Base-by-base conservation (phyloP, 257 asterid species). In the Gardenia jasminoides region DNA sequence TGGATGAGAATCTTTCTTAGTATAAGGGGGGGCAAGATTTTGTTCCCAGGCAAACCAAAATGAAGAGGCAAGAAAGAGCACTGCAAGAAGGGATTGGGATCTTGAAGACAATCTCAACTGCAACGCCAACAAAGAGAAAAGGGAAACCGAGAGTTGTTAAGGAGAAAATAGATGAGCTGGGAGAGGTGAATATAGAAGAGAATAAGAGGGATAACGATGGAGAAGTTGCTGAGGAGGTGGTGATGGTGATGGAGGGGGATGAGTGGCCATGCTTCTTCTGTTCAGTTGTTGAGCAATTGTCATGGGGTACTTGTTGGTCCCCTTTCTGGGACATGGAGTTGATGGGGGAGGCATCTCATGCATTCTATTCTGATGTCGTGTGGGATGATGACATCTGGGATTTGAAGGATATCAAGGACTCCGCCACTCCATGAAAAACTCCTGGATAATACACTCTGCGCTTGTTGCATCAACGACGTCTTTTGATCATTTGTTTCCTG, bases 371-470 rank as follows among this genome's bases (percentile, higher is more conserved):
- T 47, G 92, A 89, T 78, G 92, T 88, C 78, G 41, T 83, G 16
- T 91, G 90, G 92, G 92, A 86, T 65, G 86, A 70, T 84, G 87
- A 88, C 86, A 47, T 91, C 82, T 89, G 96, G 96, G 85, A 84
- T 31, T 82, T 91, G 72, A 88, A 80, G 79, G 71, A 70, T 20
- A 79, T 46, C 30, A 59, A 76, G 43, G 58, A 52, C 33, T 80
- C 79, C 80, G 76, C 87, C 58, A 74, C 68, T 65, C 67, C 84
- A n/a, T 66, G 68, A 70, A 59, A 65, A 65, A 33, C 10, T 56
- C 26, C 26, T 58, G 30, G 65, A 58, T 12, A 56, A 56, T 19
- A 4, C 20, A 20, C 10, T 20, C 6, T 56, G 67, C 31, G 26
- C 31, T 56, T 61, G 28, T 61, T 24, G 26, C 16, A 24, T 61